Conservation (phyloP, 805 yeast genomes). For the Metschnikowia bowlesiae region DNA sequence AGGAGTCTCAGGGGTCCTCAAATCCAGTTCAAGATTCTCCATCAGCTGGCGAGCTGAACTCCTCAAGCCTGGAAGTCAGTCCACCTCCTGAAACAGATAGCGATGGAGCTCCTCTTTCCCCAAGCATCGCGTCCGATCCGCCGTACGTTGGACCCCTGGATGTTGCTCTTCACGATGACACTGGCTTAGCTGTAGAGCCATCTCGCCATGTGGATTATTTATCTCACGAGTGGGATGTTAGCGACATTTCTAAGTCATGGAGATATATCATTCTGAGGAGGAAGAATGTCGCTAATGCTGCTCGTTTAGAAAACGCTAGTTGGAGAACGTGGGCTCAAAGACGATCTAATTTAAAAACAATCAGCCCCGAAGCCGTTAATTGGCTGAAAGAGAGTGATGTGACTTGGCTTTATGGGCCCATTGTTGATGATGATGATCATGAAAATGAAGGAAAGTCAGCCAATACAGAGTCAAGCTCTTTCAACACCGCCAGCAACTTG, state of each 20-base stretch:
- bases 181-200: slow-evolving; percentile 75
- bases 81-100: slow-evolving; percentile 3
- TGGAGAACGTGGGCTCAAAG: slow-evolving; percentile 97
- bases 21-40: neutral
- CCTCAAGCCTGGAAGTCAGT: slow-evolving; percentile 1
- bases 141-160: slow-evolving; percentile 16
- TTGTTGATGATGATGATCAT: slow-evolving; percentile 43
- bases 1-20: slow-evolving; percentile 1
- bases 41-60: neutral
- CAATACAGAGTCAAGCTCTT: slow-evolving; percentile 15
- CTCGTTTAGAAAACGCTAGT: slow-evolving; percentile 51
- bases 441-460: slow-evolving; percentile 20
- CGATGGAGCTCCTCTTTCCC: slow-evolving; percentile 8
- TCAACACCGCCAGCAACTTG: slow-evolving; percentile 35
- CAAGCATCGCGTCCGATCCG: slow-evolving; percentile 19
- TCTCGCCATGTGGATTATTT: slow-evolving; percentile 90
- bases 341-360: slow-evolving; percentile 61
- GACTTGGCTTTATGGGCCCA: slow-evolving; percentile 97
- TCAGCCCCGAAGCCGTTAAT: slow-evolving; percentile 85
- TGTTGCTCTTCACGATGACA: slow-evolving; percentile 73
- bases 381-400: slow-evolving; percentile 98
- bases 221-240: slow-evolving; percentile 93
- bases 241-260: slow-evolving; percentile 94
- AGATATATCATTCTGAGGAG: slow-evolving; percentile 80
- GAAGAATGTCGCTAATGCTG: slow-evolving; percentile 69